Percentiles rank a stretch among this genome's conserved stretches.
phyloP scores from a whole-genome alignment of 192 early-diverging fungal genomes.

The Mortierella alpina region DNA sequence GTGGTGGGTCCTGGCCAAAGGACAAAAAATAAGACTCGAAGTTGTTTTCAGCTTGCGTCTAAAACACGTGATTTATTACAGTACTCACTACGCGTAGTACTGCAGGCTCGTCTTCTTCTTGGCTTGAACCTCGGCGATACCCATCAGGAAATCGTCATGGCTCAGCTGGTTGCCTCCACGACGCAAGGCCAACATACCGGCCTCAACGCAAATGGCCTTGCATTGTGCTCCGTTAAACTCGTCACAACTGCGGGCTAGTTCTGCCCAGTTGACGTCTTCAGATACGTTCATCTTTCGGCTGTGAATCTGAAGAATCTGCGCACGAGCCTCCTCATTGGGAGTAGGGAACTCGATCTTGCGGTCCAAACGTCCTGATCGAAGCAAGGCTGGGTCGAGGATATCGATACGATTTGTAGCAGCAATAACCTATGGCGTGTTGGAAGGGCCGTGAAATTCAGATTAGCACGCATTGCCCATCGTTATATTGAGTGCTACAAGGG shows the following conservation, averaged over 20 bases:
- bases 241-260: constrained; percentile 93
- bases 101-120: constrained; percentile 98
- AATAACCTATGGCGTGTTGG: constrained; percentile 75
- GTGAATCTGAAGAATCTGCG: constrained; percentile 97
- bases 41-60: background rate
- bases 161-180: constrained; percentile 86
- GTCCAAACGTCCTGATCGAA: constrained; percentile 90
- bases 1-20: background rate
- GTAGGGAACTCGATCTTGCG: constrained; percentile 94
- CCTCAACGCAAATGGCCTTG: constrained; percentile 99
- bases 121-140: constrained; percentile 97
- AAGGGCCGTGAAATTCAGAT: background rate
- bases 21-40: background rate
- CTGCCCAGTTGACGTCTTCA: constrained; percentile 94
- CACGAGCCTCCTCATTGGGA: constrained; percentile 93
- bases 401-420: constrained; percentile 98
- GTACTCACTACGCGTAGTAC: constrained; percentile 80
- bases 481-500: background rate
- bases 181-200: constrained; percentile 97
- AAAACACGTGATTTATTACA: background rate
- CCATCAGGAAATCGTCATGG: constrained; percentile 97
- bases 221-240: constrained; percentile 99
- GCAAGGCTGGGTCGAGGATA: constrained; percentile 89
- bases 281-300: constrained; percentile 98
- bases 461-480: background rate